These are phyloP conservation scores for Candida silvicultrix DNA, from an alignment of 805 yeast genomes.

Conservation along the genomic window DNA sequence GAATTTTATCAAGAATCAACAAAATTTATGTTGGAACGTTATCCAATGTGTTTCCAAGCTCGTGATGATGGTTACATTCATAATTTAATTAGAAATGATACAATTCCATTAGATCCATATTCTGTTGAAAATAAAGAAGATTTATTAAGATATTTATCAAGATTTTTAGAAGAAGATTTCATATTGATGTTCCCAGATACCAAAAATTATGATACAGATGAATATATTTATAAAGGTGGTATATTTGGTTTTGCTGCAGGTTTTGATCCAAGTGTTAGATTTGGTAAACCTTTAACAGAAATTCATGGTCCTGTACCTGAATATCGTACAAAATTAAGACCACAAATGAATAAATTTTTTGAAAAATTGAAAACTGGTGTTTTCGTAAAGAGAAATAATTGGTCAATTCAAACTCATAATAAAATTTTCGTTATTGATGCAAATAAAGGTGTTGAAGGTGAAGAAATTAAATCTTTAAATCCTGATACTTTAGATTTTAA, in stretches of 20 bases:
- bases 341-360: constrained; percentile 66
- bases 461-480: constrained; percentile 25
- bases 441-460: constrained; percentile 30
- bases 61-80: background rate
- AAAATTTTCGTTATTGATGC: constrained; percentile 39
- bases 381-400: constrained; percentile 58
- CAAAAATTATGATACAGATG: constrained; percentile 36
- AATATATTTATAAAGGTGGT: constrained; percentile 52
- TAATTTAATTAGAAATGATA: background rate
- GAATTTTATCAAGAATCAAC: constrained; percentile 44
- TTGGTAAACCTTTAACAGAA: constrained; percentile 46
- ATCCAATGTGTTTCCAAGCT: constrained; percentile 1
- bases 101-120: constrained; percentile 3
- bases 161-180: constrained; percentile 57
- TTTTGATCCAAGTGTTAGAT: constrained; percentile 53
- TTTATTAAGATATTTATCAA: constrained; percentile 5
- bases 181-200: constrained; percentile 41
- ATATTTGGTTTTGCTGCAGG: constrained; percentile 66
- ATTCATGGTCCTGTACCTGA: constrained; percentile 73
- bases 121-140: background rate
- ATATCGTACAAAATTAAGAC: constrained; percentile 46
- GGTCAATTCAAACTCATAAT: constrained; percentile 63
- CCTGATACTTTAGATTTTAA: constrained; percentile 27
- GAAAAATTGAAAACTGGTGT: constrained; percentile 45
- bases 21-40: constrained; percentile 1